These are phyloP conservation scores for Solanum chmielewskii DNA, from an alignment of 257 asterid genomes.

Conservation along the genomic window DNA sequence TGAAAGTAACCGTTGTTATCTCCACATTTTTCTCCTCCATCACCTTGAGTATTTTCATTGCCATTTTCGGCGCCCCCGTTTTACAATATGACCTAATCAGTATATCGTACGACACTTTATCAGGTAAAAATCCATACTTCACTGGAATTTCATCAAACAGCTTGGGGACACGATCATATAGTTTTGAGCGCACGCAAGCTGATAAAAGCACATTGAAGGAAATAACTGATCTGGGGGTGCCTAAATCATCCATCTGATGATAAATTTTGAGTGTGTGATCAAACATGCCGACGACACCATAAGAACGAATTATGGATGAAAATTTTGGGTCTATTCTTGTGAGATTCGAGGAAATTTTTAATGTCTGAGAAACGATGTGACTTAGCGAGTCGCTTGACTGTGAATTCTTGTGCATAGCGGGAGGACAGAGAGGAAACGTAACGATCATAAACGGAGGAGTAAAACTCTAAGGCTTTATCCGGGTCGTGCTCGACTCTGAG, in stretches of 20 bases:
- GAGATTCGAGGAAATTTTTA: conserved; percentile 57
- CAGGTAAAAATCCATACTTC: conserved; percentile 41
- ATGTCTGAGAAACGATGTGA: conserved; percentile 61
- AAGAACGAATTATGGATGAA: conserved; percentile 59
- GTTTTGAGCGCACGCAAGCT: conserved; percentile 33
- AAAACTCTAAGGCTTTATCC: conserved; percentile 61
- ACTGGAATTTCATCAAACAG: conserved; percentile 50
- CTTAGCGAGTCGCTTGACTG: conserved; percentile 71
- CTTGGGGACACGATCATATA: conserved; percentile 34
- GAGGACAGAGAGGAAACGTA: conserved; percentile 33
- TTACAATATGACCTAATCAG: conserved; percentile 63
- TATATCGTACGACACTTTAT: conserved; percentile 55
- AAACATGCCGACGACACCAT: conserved; percentile 69
- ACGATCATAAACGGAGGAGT: conserved; percentile 44
- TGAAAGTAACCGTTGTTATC: conserved; percentile 19
- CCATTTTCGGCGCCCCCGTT: conserved; percentile 42
- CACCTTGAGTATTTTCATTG: conserved; percentile 38
- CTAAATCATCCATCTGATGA: conserved; percentile 50
- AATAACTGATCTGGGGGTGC: conserved; percentile 54
- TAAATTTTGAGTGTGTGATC: conserved; percentile 52
- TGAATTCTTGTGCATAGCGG: conserved; percentile 55
- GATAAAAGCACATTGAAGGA: conserved; percentile 62
- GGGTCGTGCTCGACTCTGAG: conserved; percentile 43
- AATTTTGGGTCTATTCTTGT: conserved; percentile 56
- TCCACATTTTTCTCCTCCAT: conserved; percentile 53